Conservation (phyloP, 2,329 filamentous ascomycete species). For the Scedosporium aurantiacum region DNA sequence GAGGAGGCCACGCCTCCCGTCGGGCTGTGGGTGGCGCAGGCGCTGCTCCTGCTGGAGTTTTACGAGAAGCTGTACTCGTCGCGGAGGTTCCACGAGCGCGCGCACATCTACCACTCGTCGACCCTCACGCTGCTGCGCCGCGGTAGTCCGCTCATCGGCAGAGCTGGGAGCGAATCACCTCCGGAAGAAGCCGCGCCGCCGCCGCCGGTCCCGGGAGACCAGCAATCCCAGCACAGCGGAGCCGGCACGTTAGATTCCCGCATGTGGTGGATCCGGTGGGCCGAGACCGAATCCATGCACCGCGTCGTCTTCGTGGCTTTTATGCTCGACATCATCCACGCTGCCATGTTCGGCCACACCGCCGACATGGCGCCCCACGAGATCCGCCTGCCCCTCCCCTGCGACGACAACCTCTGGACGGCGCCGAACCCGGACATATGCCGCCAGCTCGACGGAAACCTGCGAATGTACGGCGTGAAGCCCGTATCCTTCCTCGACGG, state of each 20-base stretch:
- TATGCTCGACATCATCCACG: slow-evolving; percentile 79
- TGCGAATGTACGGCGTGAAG: slow-evolving; percentile 69
- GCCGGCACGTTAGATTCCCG: slow-evolving; percentile 24
- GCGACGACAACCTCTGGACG: slow-evolving; percentile 78
- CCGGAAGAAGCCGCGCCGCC: slow-evolving; percentile 37
- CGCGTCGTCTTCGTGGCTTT: slow-evolving; percentile 83
- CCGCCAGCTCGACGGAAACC: slow-evolving; percentile 61
- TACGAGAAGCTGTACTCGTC: slow-evolving; percentile 92
- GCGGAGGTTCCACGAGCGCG: slow-evolving; percentile 69
- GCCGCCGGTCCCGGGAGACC: neutral
- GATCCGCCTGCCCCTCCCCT: slow-evolving; percentile 74
- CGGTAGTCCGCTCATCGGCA: slow-evolving; percentile 75
- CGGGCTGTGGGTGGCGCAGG: slow-evolving; percentile 80
- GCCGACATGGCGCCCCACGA: slow-evolving; percentile 88
- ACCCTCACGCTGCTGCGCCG: slow-evolving; percentile 76
- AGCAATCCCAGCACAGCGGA: neutral
- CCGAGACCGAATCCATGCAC: slow-evolving; percentile 76
- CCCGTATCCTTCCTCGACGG: slow-evolving; percentile 74
- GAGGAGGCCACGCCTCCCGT: slow-evolving; percentile 74
- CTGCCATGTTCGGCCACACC: slow-evolving; percentile 84
- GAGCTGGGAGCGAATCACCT: slow-evolving; percentile 68
- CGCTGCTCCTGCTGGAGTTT: slow-evolving; percentile 69
- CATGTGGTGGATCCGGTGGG: slow-evolving; percentile 76
- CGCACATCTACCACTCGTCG: slow-evolving; percentile 81
- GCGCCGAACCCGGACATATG: slow-evolving; percentile 69